Evolutionary conservation across 148 eudicot species (phyloP), one percentile per base, ranked within the genome.

Genomic region (Agrostemma githago): DNA sequence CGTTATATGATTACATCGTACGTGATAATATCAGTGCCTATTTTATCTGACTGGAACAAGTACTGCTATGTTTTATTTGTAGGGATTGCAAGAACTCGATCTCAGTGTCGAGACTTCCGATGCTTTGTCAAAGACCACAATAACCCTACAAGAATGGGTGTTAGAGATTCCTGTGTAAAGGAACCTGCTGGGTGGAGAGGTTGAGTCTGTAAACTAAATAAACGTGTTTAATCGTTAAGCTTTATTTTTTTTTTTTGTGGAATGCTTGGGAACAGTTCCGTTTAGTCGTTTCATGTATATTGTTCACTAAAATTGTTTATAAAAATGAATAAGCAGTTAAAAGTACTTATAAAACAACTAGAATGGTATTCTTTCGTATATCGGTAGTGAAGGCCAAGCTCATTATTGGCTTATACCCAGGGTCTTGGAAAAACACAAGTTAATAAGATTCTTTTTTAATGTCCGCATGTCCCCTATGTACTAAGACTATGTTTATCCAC

Each of bases 281-380:
- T 77, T 81, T 73, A 75, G n/a, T 57, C 78, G 16, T 77, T 81
- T 73, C 78, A 26, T 77, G 79, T 80, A 80, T 76, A 77, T 39
- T 80, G 63, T 77, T 74, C 77, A 44, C 72, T 10, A 34, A 62
- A 57, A 57, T 67, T 44, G 71, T 70, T 79, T 17, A 53, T 71
- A 72, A 72, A 12, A 71, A 59, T 72, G 20, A 77, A 72, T 77
- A 72, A 77, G 57, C 71, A 63, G 71, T 51, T 63, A 40, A 56
- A 41, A 72, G 62, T 78, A 53, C 46, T 43, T 43, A 7, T 43
- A 43, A 26, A 26, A 26, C 34, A 26, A 26, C 34, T 26, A 26
- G 34, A 26, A 26, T 26, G 34, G 34, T 26, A 26, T 26, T 26
- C 34, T 26, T 26, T 26, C 34, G 34, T 26, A 0, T 26, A 26